Conservation (phyloP, 805 yeast species). For the Wickerhamomyces queroliae region DNA sequence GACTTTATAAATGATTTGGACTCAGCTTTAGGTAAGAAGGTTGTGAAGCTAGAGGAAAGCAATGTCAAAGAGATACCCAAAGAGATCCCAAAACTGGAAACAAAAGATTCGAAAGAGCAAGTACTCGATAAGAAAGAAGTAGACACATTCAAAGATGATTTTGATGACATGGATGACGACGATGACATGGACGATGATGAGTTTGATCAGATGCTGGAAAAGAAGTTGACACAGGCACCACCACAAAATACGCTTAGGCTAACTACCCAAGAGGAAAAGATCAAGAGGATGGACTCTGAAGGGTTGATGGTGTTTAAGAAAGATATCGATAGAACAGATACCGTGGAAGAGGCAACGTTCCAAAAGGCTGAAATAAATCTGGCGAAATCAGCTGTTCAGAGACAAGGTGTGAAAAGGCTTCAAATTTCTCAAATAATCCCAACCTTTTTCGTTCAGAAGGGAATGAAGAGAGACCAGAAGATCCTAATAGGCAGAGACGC, state of each 20-base stretch:
- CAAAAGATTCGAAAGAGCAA: not conserved
- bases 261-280: conserved; percentile 18
- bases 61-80: too few relatives aligned
- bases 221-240: conserved; percentile 6
- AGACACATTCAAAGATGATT: conserved; percentile 2
- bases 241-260: conserved; percentile 1
- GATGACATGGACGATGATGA: conserved; percentile 17
- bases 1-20: conserved; percentile 17
- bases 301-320: conserved; percentile 18
- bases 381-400: conserved; percentile 39
- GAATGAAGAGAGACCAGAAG: conserved; percentile 36
- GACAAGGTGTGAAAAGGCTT: conserved; percentile 43
- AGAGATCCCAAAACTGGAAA: not conserved
- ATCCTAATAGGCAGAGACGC: conserved; percentile 46
- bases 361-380: conserved; percentile 8
- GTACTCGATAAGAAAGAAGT: conserved; percentile 4
- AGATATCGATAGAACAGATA: conserved; percentile 19
- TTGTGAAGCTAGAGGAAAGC: too few relatives aligned
- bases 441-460: conserved; percentile 26
- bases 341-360: conserved; percentile 3
- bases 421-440: conserved; percentile 32
- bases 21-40: conserved; percentile 3
- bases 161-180: conserved; percentile 7
- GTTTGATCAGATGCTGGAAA: conserved; percentile 10
- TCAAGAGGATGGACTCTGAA: conserved; percentile 13